Conservation (phyloP, 805 yeast genomes). For the Myxozyma sirexii region DNA sequence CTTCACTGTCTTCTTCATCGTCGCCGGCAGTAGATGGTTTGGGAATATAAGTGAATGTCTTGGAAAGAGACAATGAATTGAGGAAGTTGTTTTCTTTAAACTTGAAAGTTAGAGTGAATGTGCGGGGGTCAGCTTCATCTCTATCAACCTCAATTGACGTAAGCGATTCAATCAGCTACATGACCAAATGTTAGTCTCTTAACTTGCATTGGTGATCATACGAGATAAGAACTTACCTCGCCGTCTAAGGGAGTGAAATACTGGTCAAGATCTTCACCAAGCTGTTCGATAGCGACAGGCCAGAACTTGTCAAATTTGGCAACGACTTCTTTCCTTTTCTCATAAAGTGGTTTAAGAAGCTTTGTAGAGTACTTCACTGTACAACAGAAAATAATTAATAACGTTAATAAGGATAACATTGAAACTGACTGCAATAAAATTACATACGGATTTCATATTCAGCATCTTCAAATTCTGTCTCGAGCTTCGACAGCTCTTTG, state of each 20-base stretch:
- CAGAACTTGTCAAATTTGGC: conserved; percentile 72
- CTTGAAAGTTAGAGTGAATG: conserved; percentile 62
- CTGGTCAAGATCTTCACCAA: conserved; percentile 76
- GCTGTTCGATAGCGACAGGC: conserved; percentile 82
- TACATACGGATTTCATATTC: conserved; percentile 38
- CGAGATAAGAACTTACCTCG: no score
- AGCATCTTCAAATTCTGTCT: conserved; percentile 36
- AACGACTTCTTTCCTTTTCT: conserved; percentile 57
- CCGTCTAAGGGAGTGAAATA: conserved; percentile 75
- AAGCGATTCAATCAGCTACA: conserved; percentile 40
- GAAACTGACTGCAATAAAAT: neutral
- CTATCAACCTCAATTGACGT: conserved; percentile 61
- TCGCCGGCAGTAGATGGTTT: conserved; percentile 36
- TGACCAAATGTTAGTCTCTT: conserved; percentile 48
- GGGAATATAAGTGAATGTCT: conserved; percentile 51
- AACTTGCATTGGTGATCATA: conserved; percentile 45
- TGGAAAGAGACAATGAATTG: conserved; percentile 61
- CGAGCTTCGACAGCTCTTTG: conserved; percentile 35
- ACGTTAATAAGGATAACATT: no score
- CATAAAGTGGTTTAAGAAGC: conserved; percentile 60
- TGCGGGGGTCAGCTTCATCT: conserved; percentile 51
- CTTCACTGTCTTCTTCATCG: conserved; percentile 43
- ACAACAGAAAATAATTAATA: neutral
- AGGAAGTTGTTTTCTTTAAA: conserved; percentile 58
- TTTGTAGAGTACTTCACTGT: conserved; percentile 32